Evolutionary conservation across 495 filamentous ascomycete genomes (phyloP), one percentile per base, ranked within the genome.

Genomic region (Stereocaulon alpinum): DNA sequence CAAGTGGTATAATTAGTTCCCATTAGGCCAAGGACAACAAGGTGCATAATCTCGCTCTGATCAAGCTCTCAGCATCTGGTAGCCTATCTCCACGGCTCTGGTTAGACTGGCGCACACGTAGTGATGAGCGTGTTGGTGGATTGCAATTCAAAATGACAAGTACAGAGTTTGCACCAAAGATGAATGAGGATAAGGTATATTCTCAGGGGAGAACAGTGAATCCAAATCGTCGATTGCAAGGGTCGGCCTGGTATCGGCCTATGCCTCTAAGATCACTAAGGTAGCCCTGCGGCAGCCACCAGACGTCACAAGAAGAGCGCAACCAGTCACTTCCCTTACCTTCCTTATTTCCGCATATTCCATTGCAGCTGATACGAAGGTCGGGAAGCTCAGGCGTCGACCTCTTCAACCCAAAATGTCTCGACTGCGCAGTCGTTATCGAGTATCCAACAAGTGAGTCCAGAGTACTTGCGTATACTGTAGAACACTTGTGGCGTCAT

Each of bases 251-350:
- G 34, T 37, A 29, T 30, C 49, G 49, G 49, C 49, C 30, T 52
- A 10, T 34, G 30, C 49, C 4, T 37, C 30, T 27, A 27, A n/a
- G 29, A 52, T 52, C 49, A 37, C 49, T 52, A 52, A 29, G 27
- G 49, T 37, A 52, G 49, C 49, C 49, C 49, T 52, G 27, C 49
- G 32, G 49, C 49, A 52, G 49, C 30, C 29, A 52, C 18, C 15
- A 18, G 30, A 52, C 49, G 49, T 52, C 49, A 52, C n/a, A 52
- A 29, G 30, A 52, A 37, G 34, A 32, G 18, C 15, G 11, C 29
- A 52, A n/a, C 49, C 49, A 52, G 6, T 52, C 49, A 32, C 47
- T 12, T 4, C 12, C 14, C 17, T 50, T 30, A 0, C 15, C 27
- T 20, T 11, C 29, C 29, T 34, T 34, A 4, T 2, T 18, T 9